phyloP scores from a whole-genome alignment of 2,329 filamentous ascomycete genomes.

The Helotiales sp. region DNA sequence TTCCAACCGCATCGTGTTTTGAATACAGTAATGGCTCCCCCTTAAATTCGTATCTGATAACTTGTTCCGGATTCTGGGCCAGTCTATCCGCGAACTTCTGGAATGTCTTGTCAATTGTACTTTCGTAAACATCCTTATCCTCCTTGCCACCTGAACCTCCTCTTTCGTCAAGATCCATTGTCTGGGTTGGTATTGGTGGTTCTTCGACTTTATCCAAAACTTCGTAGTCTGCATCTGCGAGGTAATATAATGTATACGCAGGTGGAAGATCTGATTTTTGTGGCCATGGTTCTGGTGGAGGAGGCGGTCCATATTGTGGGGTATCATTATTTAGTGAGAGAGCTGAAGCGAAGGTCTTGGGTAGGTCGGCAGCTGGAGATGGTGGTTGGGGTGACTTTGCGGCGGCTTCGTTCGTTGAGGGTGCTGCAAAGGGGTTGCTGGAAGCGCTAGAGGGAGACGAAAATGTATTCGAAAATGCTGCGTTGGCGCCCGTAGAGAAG shows the following conservation, averaged over 20 bases:
- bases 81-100: conserved; percentile 78
- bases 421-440: conserved; percentile 48
- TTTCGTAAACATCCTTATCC: conserved; percentile 73
- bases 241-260: conserved; percentile 75
- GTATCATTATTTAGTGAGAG: conserved; percentile 68
- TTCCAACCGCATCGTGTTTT: conserved; percentile 72
- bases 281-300: conserved; percentile 74
- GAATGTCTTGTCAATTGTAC: conserved; percentile 71
- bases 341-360: conserved; percentile 69
- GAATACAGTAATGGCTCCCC: conserved; percentile 79
- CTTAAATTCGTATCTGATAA: conserved; percentile 76
- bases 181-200: conserved; percentile 49
- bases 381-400: conserved; percentile 44
- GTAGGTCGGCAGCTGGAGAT: conserved; percentile 39
- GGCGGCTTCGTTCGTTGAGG: conserved; percentile 32
- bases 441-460: conserved; percentile 43
- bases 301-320: conserved; percentile 33
- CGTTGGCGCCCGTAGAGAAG: conserved; percentile 50
- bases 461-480: conserved; percentile 59
- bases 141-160: conserved; percentile 46
- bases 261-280: conserved; percentile 59
- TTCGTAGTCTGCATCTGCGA: conserved; percentile 89
- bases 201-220: conserved; percentile 64
- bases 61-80: conserved; percentile 79
- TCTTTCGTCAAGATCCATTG: conserved; percentile 49